Percentiles rank a stretch among this genome's conserved stretches.
Conservation (phyloP, 345 rosid species). For the Lenwebbia sp. region DNA sequence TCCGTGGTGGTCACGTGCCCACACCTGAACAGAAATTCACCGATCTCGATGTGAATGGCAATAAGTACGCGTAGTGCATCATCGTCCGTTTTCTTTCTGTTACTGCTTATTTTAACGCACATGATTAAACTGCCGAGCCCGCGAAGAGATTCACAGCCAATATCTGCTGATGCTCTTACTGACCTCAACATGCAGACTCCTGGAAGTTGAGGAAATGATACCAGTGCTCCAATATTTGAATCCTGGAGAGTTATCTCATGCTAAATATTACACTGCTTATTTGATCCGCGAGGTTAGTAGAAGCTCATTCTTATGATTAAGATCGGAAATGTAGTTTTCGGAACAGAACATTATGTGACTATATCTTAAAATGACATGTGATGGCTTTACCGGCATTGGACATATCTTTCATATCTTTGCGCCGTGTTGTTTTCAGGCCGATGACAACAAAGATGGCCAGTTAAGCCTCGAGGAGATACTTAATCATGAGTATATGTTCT, state of each 20-base stretch:
- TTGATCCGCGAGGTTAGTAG: constrained; percentile 36
- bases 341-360: neutral
- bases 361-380: neutral
- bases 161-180: neutral
- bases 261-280: constrained; percentile 39
- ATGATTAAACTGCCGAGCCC: neutral
- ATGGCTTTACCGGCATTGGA: neutral
- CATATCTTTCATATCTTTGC: neutral
- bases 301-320: neutral
- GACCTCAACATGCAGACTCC: constrained; percentile 7
- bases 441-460: constrained; percentile 46
- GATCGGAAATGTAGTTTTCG: neutral
- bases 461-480: constrained; percentile 51
- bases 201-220: constrained; percentile 38
- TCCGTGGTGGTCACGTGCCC: constrained; percentile 6
- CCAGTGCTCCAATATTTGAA: constrained; percentile 50
- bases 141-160: neutral
- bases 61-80: constrained; percentile 10
- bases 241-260: constrained; percentile 57
- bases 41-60: constrained; percentile 43
- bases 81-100: neutral
- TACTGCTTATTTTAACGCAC: neutral
- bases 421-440: constrained; percentile 25
- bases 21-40: constrained; percentile 34
- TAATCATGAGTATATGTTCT: constrained; percentile 45